phyloP scores from a whole-genome alignment of 306 rosid species.

The Cicer yamashitae region DNA sequence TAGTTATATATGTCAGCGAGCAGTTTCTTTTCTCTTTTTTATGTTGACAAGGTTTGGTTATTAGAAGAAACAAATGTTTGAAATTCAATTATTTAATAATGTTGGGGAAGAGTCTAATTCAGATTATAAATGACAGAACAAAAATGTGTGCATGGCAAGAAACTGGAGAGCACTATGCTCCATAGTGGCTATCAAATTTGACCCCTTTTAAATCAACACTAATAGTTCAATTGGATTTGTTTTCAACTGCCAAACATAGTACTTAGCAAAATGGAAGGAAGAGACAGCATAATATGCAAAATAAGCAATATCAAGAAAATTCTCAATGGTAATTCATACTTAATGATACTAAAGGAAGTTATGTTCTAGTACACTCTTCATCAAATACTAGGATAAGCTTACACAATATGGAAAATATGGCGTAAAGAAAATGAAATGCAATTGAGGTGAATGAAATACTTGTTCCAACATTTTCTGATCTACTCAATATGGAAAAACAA shows the following conservation, averaged over 20 bases:
- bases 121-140: constrained; percentile 18
- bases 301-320: constrained; percentile 23
- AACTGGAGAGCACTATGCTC: constrained; percentile 3
- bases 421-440: constrained; percentile 24
- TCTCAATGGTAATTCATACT: no score
- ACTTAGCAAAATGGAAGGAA: constrained; percentile 17
- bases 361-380: no score
- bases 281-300: constrained; percentile 18
- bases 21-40: constrained; percentile 7
- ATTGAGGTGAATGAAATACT: constrained; percentile 20
- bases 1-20: constrained; percentile 38
- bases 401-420: not conserved
- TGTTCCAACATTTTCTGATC: not conserved
- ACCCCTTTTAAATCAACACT: not conserved
- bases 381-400: not conserved
- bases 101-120: constrained; percentile 7
- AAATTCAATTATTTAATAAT: constrained; percentile 8
- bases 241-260: constrained; percentile 2
- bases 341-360: no score
- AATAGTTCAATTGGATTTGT: not conserved
- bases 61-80: constrained; percentile 13
- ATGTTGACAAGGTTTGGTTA: not conserved
- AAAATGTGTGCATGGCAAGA: constrained; percentile 2
- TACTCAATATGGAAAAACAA: not conserved
- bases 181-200: not conserved